Evolutionary conservation across 2,329 filamentous ascomycete genomes (phyloP).

Genomic region (Penicillium digitatum): DNA sequence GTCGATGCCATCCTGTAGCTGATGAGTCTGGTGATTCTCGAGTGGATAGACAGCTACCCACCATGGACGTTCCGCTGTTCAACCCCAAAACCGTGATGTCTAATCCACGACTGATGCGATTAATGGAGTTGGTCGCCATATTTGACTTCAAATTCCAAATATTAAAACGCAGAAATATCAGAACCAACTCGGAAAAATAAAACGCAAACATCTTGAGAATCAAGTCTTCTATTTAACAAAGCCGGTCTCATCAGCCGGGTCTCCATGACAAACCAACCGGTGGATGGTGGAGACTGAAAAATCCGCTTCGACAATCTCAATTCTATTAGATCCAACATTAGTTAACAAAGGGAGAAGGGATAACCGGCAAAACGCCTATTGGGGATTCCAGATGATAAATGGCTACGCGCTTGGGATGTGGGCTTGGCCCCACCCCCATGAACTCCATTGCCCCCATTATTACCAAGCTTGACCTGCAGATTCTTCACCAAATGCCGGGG

Average conservation of each 20-base stretch:
- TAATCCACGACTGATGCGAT: constrained; percentile 32
- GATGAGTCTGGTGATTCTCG: neutral
- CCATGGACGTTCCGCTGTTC: constrained; percentile 54
- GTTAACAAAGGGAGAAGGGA: constrained; percentile 3
- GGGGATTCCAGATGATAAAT: constrained; percentile 8
- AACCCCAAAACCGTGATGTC: constrained; percentile 54
- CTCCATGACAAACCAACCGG: neutral
- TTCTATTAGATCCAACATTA: neutral
- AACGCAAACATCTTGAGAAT: neutral
- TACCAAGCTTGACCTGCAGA: neutral
- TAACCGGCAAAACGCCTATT: constrained; percentile 20
- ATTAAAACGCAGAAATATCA: neutral
- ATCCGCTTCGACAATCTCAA: neutral
- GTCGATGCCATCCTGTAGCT: constrained; percentile 50
- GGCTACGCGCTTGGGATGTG: constrained; percentile 18
- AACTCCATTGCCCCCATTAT: neutral
- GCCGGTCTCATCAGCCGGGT: neutral
- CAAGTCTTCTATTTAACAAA: constrained; percentile 3
- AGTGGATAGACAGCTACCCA: constrained; percentile 5
- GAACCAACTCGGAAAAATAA: neutral
- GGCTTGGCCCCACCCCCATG: neutral
- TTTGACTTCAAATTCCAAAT: neutral
- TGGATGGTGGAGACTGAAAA: constrained; percentile 4
- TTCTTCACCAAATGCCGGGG: neutral
- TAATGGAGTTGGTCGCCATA: constrained; percentile 13